A percentile compares a stretch with the other conserved stretches of the same genome.
phyloP scores from a whole-genome alignment of 352 stramenopile species.

The Phytophthora megakarya region DNA sequence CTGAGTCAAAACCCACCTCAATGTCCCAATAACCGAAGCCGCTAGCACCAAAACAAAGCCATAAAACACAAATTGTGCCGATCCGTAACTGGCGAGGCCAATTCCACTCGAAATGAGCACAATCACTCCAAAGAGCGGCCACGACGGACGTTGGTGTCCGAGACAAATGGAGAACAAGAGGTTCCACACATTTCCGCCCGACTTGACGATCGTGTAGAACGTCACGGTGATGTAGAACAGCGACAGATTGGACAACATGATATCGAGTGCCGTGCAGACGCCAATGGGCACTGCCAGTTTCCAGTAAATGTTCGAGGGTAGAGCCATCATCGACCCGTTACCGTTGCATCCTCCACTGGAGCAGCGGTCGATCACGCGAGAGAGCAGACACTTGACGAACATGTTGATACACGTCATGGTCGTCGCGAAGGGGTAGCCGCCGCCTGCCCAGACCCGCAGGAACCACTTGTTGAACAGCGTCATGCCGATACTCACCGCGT shows the following conservation, averaged over 20 bases:
- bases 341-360: slow-evolving; percentile 25
- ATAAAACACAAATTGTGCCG: slow-evolving; percentile 71
- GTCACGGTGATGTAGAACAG: slow-evolving; percentile 89
- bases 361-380: slow-evolving; percentile 57
- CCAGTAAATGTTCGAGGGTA: slow-evolving; percentile 57
- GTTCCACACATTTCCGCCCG: slow-evolving; percentile 79
- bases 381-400: slow-evolving; percentile 75
- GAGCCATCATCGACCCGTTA: slow-evolving; percentile 36
- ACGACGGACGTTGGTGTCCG: slow-evolving; percentile 69
- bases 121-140: slow-evolving; percentile 56
- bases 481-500: slow-evolving; percentile 86
- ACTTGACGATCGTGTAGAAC: slow-evolving; percentile 89
- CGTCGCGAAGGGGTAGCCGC: slow-evolving; percentile 75
- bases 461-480: slow-evolving; percentile 90
- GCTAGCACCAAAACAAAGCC: slow-evolving; percentile 76
- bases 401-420: slow-evolving; percentile 86
- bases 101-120: slow-evolving; percentile 76
- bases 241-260: slow-evolving; percentile 84
- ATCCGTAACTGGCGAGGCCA: slow-evolving; percentile 72
- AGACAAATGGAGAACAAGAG: slow-evolving; percentile 83
- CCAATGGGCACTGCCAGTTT: slow-evolving; percentile 78
- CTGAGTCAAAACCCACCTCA: slow-evolving; percentile 86
- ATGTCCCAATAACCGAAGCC: slow-evolving; percentile 71
- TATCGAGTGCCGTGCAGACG: slow-evolving; percentile 81
- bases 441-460: slow-evolving; percentile 66